These are phyloP conservation scores for Talaromyces piceae DNA, from an alignment of 2,329 filamentous ascomycete genomes.

Conservation along the genomic window DNA sequence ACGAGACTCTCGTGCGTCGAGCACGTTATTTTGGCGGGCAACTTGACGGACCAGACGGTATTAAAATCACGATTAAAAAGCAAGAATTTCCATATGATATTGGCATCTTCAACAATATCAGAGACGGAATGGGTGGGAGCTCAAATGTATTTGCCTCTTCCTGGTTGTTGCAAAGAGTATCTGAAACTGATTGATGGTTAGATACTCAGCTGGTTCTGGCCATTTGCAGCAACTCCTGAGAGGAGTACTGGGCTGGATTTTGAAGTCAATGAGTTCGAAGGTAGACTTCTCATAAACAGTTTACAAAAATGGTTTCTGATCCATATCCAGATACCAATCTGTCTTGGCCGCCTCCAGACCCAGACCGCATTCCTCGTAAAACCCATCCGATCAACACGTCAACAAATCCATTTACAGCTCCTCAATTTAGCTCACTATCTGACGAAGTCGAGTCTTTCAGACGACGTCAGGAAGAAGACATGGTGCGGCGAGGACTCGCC, in stretches of 20 bases:
- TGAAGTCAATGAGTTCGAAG: conserved; percentile 55
- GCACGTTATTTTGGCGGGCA: conserved; percentile 49
- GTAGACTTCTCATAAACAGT: conserved; percentile 21
- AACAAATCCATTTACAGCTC: conserved; percentile 21
- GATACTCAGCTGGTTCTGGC: conserved; percentile 54
- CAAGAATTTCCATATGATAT: conserved; percentile 63
- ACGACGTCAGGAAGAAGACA: conserved; percentile 46
- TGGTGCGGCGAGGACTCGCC: conserved; percentile 34
- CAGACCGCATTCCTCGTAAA: conserved; percentile 40
- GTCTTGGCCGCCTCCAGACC: conserved; percentile 44
- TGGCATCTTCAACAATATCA: conserved; percentile 54
- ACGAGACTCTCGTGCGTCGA: conserved; percentile 39
- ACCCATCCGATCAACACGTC: conserved; percentile 11
- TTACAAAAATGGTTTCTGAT: neutral
- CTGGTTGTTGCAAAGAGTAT: neutral
- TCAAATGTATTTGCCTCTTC: conserved; percentile 32
- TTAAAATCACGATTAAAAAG: conserved; percentile 45
- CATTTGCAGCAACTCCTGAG: conserved; percentile 46
- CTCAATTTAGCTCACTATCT: conserved; percentile 25
- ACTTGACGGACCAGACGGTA: conserved; percentile 51
- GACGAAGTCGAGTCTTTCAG: conserved; percentile 48
- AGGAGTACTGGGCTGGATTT: conserved; percentile 43
- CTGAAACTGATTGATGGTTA: conserved; percentile 13
- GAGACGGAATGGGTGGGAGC: conserved; percentile 51
- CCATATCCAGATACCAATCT: conserved; percentile 23